Base-by-base conservation (phyloP, 2,329 filamentous ascomycete genomes). In the Passalora sequoiae region DNA sequence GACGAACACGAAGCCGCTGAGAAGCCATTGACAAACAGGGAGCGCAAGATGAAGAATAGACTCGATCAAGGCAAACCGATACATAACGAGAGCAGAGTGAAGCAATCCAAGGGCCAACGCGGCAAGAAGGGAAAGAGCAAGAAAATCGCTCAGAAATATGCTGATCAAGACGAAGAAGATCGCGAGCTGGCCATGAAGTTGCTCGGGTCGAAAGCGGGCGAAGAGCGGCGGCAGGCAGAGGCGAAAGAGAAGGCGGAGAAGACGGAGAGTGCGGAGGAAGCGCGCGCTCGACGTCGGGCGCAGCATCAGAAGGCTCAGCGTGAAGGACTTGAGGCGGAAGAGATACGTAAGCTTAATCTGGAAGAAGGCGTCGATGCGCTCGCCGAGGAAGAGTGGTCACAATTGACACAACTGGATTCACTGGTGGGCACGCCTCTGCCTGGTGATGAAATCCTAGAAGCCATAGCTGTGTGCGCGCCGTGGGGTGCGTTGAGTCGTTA, bases 91-190 rank as follows among this genome's bases (percentile, higher is more conserved):
- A 38, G 19, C 13, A 37, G 42, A 22, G 50, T 38, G 32, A 54
- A 40, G 39, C 47, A 43, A 39, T 48, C 56, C 50, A 55, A 41
- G 53, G 47, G 42, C 51, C 44, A 40, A 60, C 81, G 89, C 44
- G 88, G 89, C 21, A 88, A 94, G 64, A 81, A 79, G 45, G 77
- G 76, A 47, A 95, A 94, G 63, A 81, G 83, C 31, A 95, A 94
- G 71, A 94, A 92, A 65, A 81, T 87, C 2, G 87, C 87, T 3
- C 72, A 79, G 46, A 96, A 95, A 64, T 98, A 98, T 68, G 91
- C 85, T 33, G 73, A 94, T 56, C 92, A 97, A 72, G 91, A 97
- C 57, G 89, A 95, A 43, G 91, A 95, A 66, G 92, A 98, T 60
- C 86, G 89, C 9, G 78, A 77, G 5, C 77, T 89, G 0, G 88